These are phyloP conservation scores for Magnaporthiopsis incrustans DNA, from an alignment of 2,329 filamentous ascomycete species.

Conservation along the genomic window DNA sequence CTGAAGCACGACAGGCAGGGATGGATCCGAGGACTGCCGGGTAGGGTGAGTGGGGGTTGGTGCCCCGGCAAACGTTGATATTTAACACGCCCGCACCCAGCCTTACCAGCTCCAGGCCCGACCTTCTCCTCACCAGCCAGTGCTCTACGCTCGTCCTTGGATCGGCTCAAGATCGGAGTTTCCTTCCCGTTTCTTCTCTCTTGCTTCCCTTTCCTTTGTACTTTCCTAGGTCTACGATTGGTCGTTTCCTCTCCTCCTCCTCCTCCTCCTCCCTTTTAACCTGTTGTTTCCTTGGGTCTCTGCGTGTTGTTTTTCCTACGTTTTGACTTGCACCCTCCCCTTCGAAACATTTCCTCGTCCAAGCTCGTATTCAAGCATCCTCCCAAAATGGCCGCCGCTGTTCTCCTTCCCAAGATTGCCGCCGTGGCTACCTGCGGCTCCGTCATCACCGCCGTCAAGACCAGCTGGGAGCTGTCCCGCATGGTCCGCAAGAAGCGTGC, in stretches of 20 bases:
- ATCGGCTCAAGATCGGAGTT: not conserved
- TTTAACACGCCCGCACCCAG: not conserved
- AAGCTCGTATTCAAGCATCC: not conserved
- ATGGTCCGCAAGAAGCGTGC: slow-evolving; percentile 18
- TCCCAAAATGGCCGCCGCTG: not conserved
- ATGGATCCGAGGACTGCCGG: not conserved
- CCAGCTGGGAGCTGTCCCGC: slow-evolving; percentile 20
- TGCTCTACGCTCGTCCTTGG: not conserved
- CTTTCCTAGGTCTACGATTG: not conserved
- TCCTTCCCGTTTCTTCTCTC: not conserved
- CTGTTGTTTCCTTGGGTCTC: not conserved
- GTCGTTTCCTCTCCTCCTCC: not conserved
- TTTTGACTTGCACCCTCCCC: not conserved
- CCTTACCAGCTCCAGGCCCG: not conserved
- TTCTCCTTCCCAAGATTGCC: slow-evolving; percentile 11
- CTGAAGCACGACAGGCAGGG: not conserved
- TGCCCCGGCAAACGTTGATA: not conserved
- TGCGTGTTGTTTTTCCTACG: too few species aligned
- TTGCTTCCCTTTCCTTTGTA: not conserved
- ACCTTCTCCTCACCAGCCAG: not conserved
- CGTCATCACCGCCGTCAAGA: slow-evolving; percentile 21
- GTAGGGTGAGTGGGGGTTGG: too few species aligned
- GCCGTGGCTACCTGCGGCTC: slow-evolving; percentile 19
- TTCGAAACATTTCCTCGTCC: not conserved
- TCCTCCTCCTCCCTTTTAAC: not conserved